phyloP scores from a whole-genome alignment of 1,139 yeast genomes.

The Hansenula anomala region DNA sequence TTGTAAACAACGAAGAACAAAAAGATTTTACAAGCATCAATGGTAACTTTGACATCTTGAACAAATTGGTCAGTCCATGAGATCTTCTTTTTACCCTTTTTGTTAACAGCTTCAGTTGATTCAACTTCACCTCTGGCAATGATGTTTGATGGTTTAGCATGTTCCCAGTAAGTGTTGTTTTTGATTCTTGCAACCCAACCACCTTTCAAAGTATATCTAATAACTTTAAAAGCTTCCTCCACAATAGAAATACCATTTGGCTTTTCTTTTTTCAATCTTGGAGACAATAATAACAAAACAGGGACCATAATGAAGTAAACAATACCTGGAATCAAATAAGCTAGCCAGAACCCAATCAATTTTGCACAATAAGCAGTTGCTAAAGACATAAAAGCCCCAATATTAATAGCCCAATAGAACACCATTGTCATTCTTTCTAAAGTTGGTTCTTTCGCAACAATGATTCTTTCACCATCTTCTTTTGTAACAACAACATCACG shows the following conservation, averaged over 20 bases:
- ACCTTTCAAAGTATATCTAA: conserved; percentile 32
- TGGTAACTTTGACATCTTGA: conserved; percentile 49
- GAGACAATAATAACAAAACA: conserved; percentile 33
- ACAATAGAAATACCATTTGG: conserved; percentile 45
- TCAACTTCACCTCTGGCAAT: not conserved
- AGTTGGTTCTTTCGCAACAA: conserved; percentile 68
- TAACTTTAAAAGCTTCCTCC: conserved; percentile 34
- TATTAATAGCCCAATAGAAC: conserved; percentile 72
- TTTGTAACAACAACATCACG: conserved; percentile 52
- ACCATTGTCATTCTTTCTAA: conserved; percentile 68
- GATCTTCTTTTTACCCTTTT: conserved; percentile 30
- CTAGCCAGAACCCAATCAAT: conserved; percentile 68
- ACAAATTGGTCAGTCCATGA: conserved; percentile 47
- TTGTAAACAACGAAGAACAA: conserved; percentile 54
- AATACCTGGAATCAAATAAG: conserved; percentile 51
- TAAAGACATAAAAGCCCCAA: conserved; percentile 70
- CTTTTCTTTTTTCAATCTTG: conserved; percentile 29
- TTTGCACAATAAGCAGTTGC: conserved; percentile 69
- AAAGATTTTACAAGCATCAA: conserved; percentile 55
- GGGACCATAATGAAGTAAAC: conserved; percentile 42
- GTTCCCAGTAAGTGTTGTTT: conserved; percentile 41
- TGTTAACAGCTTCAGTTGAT: conserved; percentile 12
- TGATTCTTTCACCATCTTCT: conserved; percentile 58
- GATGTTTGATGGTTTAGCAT: conserved; percentile 45
- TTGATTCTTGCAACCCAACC: conserved; percentile 34